These are phyloP conservation scores for Noccaea caerulescens DNA, from an alignment of 345 rosid species.

Conservation along the genomic window DNA sequence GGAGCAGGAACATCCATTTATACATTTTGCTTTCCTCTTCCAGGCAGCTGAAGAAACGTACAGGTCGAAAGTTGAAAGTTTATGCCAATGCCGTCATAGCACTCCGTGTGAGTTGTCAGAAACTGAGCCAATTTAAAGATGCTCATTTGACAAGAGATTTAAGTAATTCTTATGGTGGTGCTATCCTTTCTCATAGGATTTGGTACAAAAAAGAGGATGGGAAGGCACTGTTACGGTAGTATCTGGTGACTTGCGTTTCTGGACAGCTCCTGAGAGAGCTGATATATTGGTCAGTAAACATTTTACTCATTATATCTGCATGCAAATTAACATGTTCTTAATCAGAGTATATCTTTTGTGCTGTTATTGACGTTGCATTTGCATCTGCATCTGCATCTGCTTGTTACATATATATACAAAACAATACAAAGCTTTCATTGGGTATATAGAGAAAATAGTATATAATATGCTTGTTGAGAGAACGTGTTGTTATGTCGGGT, in stretches of 20 bases:
- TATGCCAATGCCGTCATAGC: constrained; percentile 87
- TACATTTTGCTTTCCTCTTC: constrained; percentile 20
- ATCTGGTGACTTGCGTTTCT: constrained; percentile 88
- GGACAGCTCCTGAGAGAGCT: constrained; percentile 93
- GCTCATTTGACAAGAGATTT: constrained; percentile 7
- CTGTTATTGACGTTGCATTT: no score
- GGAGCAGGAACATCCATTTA: constrained; percentile 18
- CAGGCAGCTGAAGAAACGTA: constrained; percentile 93
- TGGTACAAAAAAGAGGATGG: constrained; percentile 55
- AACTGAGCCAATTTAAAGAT: constrained; percentile 1
- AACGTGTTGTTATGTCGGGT: no score
- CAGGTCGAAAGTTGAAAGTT: constrained; percentile 71
- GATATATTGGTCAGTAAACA: constrained; percentile 70
- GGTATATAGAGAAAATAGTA: no score
- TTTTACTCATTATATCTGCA: no score
- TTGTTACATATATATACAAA: no score
- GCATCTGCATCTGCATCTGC: no score
- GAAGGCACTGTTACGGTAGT: constrained; percentile 73
- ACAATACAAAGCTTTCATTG: no score
- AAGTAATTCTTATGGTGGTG: not conserved
- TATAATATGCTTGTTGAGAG: no score
- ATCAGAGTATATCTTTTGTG: no score
- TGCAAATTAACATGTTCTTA: no score
- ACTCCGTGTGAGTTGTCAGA: constrained; percentile 66
- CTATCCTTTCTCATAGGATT: constrained; percentile 14